Conservation (phyloP, 768 basidiomycete species). For the Sarcodon aspratus region DNA sequence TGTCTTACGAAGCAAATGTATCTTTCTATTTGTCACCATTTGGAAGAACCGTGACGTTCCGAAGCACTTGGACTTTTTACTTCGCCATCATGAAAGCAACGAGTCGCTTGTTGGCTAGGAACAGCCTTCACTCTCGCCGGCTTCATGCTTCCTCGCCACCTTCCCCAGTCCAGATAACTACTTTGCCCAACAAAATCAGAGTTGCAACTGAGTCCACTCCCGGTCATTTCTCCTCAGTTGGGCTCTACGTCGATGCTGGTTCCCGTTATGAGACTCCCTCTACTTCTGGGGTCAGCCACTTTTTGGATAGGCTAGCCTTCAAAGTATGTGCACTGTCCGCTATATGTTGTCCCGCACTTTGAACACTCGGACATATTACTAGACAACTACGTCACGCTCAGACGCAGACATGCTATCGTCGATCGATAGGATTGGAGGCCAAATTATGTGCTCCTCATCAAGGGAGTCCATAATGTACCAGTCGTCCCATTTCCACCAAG, state of each 20-base stretch:
- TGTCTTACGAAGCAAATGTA: neutral
- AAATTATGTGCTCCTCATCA: conserved; percentile 84
- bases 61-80: neutral
- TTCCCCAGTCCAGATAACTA: conserved; percentile 55
- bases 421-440: conserved; percentile 79
- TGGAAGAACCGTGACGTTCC: neutral
- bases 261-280: conserved; percentile 73
- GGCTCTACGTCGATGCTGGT: conserved; percentile 90
- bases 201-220: conserved; percentile 88
- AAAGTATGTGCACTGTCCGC: conserved; percentile 44
- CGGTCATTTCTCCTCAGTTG: conserved; percentile 89
- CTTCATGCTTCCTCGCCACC: neutral
- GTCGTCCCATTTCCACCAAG: conserved; percentile 83
- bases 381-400: conserved; percentile 69
- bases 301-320: conserved; percentile 92
- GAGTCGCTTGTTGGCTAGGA: neutral
- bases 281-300: conserved; percentile 78
- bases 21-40: neutral
- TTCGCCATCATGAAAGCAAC: neutral
- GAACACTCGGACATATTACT: neutral
- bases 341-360: conserved; percentile 1
- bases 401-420: conserved; percentile 71
- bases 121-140: neutral
- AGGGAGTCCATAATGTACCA: conserved; percentile 98
- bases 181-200: conserved; percentile 82